Evolutionary conservation across 495 filamentous ascomycete genomes (phyloP).

Genomic region (Penicillium longicatenatum): DNA sequence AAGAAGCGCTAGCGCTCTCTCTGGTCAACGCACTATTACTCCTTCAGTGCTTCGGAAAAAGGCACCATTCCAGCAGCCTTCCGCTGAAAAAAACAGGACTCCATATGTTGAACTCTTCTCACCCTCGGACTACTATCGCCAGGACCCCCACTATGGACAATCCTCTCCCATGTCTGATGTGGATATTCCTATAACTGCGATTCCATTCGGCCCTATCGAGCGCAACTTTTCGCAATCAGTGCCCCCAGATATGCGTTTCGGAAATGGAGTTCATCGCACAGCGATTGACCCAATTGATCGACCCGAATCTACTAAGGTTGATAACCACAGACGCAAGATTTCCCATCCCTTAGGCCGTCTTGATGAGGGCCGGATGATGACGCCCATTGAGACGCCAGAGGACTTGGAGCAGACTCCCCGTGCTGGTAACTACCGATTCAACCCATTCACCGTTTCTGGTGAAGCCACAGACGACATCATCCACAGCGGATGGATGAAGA

Average conservation of each 20-base stretch:
- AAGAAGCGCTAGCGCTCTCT: neutral
- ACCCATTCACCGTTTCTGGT: conserved; percentile 18
- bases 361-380: conserved; percentile 17
- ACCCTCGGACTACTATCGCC: conserved; percentile 30
- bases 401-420: conserved; percentile 35
- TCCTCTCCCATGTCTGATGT: conserved; percentile 83
- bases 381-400: conserved; percentile 35
- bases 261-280: conserved; percentile 11
- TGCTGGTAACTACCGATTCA: conserved; percentile 20
- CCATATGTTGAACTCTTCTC: conserved; percentile 12
- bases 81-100: neutral
- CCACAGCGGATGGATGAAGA: conserved; percentile 89
- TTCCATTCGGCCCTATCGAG: conserved; percentile 66
- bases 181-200: conserved; percentile 82
- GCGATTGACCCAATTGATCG: conserved; percentile 20
- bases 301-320: conserved; percentile 22
- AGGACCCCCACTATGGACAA: conserved; percentile 59
- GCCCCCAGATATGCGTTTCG: conserved; percentile 81
- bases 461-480: conserved; percentile 43
- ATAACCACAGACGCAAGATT: neutral
- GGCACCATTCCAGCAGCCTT: neutral
- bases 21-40: conserved; percentile 19
- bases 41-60: conserved; percentile 18
- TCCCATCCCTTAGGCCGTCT: conserved; percentile 13
- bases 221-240: conserved; percentile 83